Evolutionary conservation across 2,329 filamentous ascomycete genomes (phyloP).

Genomic region (Proliferodiscus dingleyae): DNA sequence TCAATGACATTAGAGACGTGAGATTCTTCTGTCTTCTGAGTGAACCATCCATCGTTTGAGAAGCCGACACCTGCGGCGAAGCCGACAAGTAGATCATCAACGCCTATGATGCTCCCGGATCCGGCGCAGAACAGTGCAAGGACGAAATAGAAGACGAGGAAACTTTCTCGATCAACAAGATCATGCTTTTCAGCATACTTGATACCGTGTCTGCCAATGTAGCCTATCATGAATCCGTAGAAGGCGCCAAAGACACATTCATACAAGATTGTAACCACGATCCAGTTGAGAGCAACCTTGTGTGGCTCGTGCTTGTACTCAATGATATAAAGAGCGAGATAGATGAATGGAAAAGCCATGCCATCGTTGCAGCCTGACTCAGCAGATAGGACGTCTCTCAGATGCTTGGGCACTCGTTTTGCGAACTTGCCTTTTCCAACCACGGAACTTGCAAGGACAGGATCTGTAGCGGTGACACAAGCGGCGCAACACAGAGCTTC

Average conservation of each 20-base stretch:
- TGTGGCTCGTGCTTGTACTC: constrained; percentile 66
- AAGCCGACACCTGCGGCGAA: constrained; percentile 97
- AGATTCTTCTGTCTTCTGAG: constrained; percentile 95
- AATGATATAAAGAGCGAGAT: constrained; percentile 85
- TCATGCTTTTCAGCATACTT: constrained; percentile 79
- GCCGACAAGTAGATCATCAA: constrained; percentile 91
- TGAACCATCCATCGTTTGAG: constrained; percentile 98
- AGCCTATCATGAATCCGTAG: constrained; percentile 83
- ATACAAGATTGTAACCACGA: constrained; percentile 86
- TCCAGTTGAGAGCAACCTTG: constrained; percentile 76
- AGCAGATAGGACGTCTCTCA: constrained; percentile 88
- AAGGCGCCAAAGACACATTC: constrained; percentile 92
- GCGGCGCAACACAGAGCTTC: constrained; percentile 83
- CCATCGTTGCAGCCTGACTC: constrained; percentile 99
- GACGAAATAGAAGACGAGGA: constrained; percentile 98
- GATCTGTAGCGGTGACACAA: constrained; percentile 95
- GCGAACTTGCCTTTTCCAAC: constrained; percentile 99
- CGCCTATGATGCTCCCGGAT: constrained; percentile 81
- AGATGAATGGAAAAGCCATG: constrained; percentile 98
- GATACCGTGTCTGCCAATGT: constrained; percentile 85
- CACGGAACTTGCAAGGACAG: constrained; percentile 92
- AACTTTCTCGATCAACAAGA: constrained; percentile 92
- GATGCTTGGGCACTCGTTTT: constrained; percentile 93
- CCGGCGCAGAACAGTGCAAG: constrained; percentile 90
- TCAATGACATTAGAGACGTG: constrained; percentile 99